phyloP scores from a whole-genome alignment of 2,329 filamentous ascomycete species.

The Fusarium marasasianum region DNA sequence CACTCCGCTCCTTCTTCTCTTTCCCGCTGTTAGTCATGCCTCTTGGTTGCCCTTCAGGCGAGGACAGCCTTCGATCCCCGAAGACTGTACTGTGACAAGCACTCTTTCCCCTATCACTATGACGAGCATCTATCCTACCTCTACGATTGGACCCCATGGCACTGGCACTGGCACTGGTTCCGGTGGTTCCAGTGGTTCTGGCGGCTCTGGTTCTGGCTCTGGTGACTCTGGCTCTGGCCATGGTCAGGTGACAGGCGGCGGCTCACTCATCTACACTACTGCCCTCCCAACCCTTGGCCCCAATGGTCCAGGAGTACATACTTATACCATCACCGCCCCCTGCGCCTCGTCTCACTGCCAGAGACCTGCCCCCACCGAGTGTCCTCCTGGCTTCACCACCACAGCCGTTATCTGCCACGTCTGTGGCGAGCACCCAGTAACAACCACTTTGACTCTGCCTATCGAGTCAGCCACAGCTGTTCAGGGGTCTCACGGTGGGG shows the following conservation, averaged over 20 bases:
- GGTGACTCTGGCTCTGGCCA: neutral
- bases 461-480: constrained; percentile 7
- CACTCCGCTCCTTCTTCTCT: constrained; percentile 5
- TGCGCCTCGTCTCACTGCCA: constrained; percentile 4
- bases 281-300: constrained; percentile 8
- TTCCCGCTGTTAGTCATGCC: constrained; percentile 7
- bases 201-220: neutral
- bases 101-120: constrained; percentile 2
- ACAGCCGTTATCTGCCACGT: constrained; percentile 3
- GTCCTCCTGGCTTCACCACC: constrained; percentile 19
- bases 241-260: neutral
- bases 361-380: neutral
- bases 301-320: constrained; percentile 8
- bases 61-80: neutral
- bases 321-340: constrained; percentile 20
- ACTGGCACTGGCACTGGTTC: neutral
- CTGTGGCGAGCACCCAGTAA: neutral
- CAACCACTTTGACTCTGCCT: constrained; percentile 18
- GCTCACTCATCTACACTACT: constrained; percentile 1
- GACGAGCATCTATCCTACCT: constrained; percentile 7
- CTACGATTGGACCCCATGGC: neutral
- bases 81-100: constrained; percentile 15
- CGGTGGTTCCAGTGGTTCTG: no score
- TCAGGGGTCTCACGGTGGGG: neutral
- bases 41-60: constrained; percentile 9